phyloP scores from a whole-genome alignment of 108 stramenopile genomes.

The Discostella pseudostelligera region DNA sequence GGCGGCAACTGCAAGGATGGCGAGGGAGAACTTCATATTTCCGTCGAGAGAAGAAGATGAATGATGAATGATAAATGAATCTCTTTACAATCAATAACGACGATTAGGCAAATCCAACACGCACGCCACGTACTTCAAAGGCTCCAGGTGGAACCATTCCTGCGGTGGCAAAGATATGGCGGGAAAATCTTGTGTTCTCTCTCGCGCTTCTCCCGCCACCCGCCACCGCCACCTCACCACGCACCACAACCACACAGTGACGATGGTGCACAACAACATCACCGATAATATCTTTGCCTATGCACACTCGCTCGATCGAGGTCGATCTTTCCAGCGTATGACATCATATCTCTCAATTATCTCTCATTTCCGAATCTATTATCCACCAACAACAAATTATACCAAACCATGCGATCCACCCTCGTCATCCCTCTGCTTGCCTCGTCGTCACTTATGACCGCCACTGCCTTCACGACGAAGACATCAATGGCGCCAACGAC shows the following conservation, averaged over 20 bases:
- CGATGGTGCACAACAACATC: too few species aligned
- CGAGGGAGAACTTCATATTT: slow-evolving; percentile 55
- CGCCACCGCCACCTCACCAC: not conserved
- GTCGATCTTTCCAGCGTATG: not conserved
- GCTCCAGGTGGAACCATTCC: slow-evolving; percentile 13
- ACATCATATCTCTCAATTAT: too few species aligned
- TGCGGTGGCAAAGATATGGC: not conserved
- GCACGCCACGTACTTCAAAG: slow-evolving; percentile 2
- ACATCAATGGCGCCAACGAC: not conserved
- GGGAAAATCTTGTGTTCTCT: not conserved
- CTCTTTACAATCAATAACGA: too few species aligned
- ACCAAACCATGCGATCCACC: slow-evolving; percentile 17
- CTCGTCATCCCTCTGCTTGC: slow-evolving; percentile 39
- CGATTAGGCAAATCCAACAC: too few species aligned
- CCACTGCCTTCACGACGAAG: slow-evolving; percentile 24
- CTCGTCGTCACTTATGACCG: slow-evolving; percentile 17
- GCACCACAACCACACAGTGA: not conserved
- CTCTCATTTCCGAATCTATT: too few species aligned
- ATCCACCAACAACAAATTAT: too few species aligned
- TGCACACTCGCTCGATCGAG: not conserved
- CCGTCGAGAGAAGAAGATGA: not conserved
- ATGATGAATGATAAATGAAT: too few species aligned
- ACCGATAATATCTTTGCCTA: too few species aligned
- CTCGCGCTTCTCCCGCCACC: not conserved
- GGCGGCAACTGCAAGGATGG: slow-evolving; percentile 47